Evolutionary conservation across 768 basidiomycete species (phyloP), one percentile per base, ranked within the genome.

Genomic region (Pluteus cervinus): DNA sequence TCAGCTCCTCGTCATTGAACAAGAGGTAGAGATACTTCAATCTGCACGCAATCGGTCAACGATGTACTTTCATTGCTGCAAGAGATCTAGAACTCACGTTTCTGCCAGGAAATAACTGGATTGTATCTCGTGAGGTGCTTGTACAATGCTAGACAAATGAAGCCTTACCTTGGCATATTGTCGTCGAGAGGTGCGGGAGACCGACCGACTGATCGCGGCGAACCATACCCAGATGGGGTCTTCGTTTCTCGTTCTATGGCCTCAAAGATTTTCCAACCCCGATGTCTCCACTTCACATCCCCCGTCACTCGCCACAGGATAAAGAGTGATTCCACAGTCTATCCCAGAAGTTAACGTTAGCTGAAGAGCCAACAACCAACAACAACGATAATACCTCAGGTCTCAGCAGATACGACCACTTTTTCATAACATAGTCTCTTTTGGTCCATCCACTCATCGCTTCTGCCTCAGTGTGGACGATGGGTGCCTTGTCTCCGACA

Each of bases 251-350:
- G 65, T 54, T 81, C 71, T 16, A 88, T 69, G 4, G 81, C 74
- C 44, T 80, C 61, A 48, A 83, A 88, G 24, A 87, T 75, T 21
- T 52, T 55, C 82, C 84, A 86, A 2, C 79, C 85, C 35, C 76
- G 71, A 30, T 76, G 68, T 45, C 86, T 69, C 86, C 86, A 88
- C 39, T 66, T 70, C 21, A 52, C 51, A 47, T 88, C 71, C 0
- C 80, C 75, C 2, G 86, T 88, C 6, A 72, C 68, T 30, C 73
- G 73, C 77, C 80, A 88, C 40, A 88, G 54, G 12, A 86, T 48
- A 52, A 79, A 86, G 38, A 88, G 54, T 7, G 79, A 81, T 53
- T 88, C 86, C 4, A 88, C 48, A 5, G 86, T 76, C 84, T 88
- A 47, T 18, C 25, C 12, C 21, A 7, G 39, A 24, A 15, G 26